phyloP scores from a whole-genome alignment of 1,284 basidiomycete genomes.

The Cystodermella granulosa region DNA sequence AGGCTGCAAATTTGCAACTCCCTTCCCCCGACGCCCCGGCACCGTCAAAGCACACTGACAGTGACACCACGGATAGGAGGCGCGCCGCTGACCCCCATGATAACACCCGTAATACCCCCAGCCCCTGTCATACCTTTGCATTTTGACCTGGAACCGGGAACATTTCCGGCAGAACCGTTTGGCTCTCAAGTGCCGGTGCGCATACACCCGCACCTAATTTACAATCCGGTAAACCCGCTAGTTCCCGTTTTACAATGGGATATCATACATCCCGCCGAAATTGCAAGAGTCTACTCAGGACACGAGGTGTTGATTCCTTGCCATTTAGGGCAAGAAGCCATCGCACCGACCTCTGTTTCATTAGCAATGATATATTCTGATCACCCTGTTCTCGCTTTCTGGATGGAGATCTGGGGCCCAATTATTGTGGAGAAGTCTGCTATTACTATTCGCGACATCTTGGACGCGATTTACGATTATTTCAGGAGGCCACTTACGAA shows the following conservation, averaged over 20 bases:
- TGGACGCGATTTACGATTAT: constrained; percentile 34
- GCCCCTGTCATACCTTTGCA: neutral
- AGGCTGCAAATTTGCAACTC: too few species aligned
- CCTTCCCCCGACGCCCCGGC: too few species aligned
- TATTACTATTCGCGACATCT: constrained; percentile 28
- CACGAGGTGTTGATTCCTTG: constrained; percentile 20
- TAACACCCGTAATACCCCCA: neutral
- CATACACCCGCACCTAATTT: constrained; percentile 29
- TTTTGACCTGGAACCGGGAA: constrained; percentile 20
- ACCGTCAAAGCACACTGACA: neutral
- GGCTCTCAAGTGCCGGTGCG: constrained; percentile 29
- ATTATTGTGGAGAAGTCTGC: constrained; percentile 27
- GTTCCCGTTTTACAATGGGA: constrained; percentile 37
- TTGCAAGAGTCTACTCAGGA: constrained; percentile 27
- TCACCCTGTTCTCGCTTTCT: constrained; percentile 24
- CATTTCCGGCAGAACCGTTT: constrained; percentile 27
- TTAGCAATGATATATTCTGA: constrained; percentile 33
- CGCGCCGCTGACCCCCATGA: too few species aligned
- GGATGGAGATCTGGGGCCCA: constrained; percentile 37
- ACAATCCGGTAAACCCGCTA: constrained; percentile 28
- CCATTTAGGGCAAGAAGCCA: constrained; percentile 23
- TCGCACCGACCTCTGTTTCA: constrained; percentile 19
- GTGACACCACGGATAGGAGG: neutral
- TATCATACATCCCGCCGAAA: constrained; percentile 30
- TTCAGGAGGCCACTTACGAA: constrained; percentile 27